Percentiles rank a stretch among this genome's conserved stretches.
Evolutionary conservation across 2,329 filamentous ascomycete species (phyloP).

Genomic region (Pyrenophora tritici-repentis): DNA sequence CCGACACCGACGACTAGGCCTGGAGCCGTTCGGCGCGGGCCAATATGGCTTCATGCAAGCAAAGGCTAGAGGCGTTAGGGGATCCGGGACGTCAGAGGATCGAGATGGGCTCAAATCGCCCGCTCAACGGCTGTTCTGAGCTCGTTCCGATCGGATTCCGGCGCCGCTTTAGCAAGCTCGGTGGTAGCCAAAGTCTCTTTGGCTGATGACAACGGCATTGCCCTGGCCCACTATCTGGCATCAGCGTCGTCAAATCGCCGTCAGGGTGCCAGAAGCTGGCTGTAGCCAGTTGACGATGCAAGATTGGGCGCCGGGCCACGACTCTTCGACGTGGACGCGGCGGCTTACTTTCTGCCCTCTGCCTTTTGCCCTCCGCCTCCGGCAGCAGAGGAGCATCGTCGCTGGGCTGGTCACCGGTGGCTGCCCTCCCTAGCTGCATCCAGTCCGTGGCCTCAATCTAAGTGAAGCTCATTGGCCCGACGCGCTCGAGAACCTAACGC

Average conservation of each 20-base stretch:
- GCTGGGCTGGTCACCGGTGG: conserved; percentile 29
- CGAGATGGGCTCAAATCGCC: conserved; percentile 27
- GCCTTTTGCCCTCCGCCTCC: conserved; percentile 18
- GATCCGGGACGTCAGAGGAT: conserved; percentile 31
- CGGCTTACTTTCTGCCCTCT: conserved; percentile 53
- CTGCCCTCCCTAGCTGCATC: conserved; percentile 38
- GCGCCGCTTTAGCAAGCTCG: conserved; percentile 29
- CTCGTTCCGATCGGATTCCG: conserved; percentile 34
- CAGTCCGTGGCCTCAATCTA: conserved; percentile 42
- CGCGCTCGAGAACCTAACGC: conserved; percentile 37
- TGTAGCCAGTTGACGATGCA: conserved; percentile 14
- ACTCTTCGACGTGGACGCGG: not conserved
- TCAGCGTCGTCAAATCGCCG: conserved; percentile 4
- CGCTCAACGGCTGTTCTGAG: conserved; percentile 38
- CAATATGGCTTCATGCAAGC: conserved; percentile 40
- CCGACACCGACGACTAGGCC: conserved; percentile 30
- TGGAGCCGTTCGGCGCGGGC: conserved; percentile 33
- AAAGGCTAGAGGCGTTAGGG: conserved; percentile 36
- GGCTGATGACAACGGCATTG: conserved; percentile 9
- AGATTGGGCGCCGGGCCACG: conserved; percentile 22
- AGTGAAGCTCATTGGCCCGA: conserved; percentile 41
- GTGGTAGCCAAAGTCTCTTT: conserved; percentile 14
- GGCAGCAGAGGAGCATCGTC: conserved; percentile 25
- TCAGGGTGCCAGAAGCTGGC: not conserved
- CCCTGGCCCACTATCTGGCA: conserved; percentile 7